Conservation (phyloP, 768 basidiomycete species). For the Tulasnella sp. region DNA sequence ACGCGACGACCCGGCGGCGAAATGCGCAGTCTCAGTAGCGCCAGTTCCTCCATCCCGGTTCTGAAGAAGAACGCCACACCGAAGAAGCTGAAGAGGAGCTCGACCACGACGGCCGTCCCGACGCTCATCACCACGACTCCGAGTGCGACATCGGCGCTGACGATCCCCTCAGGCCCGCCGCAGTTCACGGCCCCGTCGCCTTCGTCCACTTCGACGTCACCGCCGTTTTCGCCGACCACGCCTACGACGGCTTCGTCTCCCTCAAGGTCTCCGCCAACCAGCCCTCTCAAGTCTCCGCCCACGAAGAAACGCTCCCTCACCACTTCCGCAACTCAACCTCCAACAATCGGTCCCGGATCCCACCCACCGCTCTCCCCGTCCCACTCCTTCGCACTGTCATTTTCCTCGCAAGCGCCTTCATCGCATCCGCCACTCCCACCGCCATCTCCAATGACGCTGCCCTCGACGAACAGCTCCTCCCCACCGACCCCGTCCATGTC, state of each 20-base stretch:
- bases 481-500: background rate
- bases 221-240: conserved; percentile 12
- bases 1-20: background rate
- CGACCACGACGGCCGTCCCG: conserved; percentile 2
- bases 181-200: background rate
- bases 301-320: conserved; percentile 9
- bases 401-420: background rate
- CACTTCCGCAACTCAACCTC: background rate
- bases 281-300: background rate
- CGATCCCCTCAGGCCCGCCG: background rate
- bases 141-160: background rate
- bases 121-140: conserved; percentile 15
- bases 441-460: background rate
- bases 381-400: background rate
- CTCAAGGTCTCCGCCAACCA: background rate
- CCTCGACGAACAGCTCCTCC: background rate
- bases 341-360: background rate
- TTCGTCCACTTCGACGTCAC: background rate
- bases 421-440: background rate
- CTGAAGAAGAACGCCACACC: background rate
- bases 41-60: background rate
- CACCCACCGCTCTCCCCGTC: background rate
- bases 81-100: conserved; percentile 17
- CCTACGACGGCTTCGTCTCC: background rate
- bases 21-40: background rate